Evolutionary conservation across 139 green algal species (phyloP).

Genomic region (Chlamydomonas sphaeroides): DNA sequence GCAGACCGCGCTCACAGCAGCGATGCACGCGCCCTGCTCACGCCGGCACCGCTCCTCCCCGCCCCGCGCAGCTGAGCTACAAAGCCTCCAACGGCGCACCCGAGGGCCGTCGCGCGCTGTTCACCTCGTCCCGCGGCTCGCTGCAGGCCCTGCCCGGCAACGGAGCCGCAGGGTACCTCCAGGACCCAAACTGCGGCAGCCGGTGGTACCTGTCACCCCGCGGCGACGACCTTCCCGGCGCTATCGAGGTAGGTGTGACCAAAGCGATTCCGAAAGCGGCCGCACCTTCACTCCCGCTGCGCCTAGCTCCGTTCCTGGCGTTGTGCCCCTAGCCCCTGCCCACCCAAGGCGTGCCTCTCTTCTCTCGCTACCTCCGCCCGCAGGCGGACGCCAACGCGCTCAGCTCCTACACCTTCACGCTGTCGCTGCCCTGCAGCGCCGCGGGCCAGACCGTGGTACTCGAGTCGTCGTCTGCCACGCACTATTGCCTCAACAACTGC

Average conservation of each 20-base stretch:
- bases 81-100: neutral
- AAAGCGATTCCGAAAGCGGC: no score
- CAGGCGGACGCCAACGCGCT: neutral
- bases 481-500: slow-evolving; percentile 11
- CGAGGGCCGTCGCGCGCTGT: neutral
- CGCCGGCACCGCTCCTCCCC: neutral
- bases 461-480: slow-evolving; percentile 20
- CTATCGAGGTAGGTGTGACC: slow-evolving; percentile 14
- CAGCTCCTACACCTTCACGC: neutral
- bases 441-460: neutral
- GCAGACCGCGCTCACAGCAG: no score
- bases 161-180: neutral
- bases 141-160: neutral
- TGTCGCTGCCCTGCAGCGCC: neutral
- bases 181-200: slow-evolving; percentile 2
- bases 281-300: no score
- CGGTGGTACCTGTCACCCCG: slow-evolving; percentile 7
- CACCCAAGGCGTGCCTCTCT: no score
- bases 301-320: no score
- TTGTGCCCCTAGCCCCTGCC: no score
- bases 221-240: neutral
- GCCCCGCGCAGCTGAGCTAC: slow-evolving; percentile 1
- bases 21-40: no score
- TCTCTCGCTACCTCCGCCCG: no score
- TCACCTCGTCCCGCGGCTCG: neutral